Base-by-base conservation (phyloP, 805 yeast genomes). In the Starmerella tilneyi region DNA sequence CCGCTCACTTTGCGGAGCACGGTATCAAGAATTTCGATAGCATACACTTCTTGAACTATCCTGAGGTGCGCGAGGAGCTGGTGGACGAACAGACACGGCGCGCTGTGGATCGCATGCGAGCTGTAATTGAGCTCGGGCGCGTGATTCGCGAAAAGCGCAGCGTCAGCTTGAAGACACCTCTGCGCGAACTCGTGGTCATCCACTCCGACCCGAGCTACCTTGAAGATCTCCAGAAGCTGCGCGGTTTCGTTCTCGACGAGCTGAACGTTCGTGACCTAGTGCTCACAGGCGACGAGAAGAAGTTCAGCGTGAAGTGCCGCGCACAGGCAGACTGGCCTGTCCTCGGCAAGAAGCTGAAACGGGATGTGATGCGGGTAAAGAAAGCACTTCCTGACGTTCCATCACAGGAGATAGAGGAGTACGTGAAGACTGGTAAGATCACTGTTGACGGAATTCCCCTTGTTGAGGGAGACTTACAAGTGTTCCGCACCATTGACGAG, bases 271-370 rank as follows among this genome's bases (percentile, higher is more conserved):
- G 95, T 65, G 92, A 84, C 56, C 63, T 92, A 44, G 70, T 84
- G 57, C 80, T 92, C 58, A 86, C 96, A 17, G 73, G 83, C 20
- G 96, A 92, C 61, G 99, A 92, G 70, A 79, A 73, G 56, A 79
- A 81, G 61, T 89, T 88, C 62, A 92, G 88, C 58, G 97, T 92
- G 50, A 83, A 81, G 63, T 89, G 88, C 72, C 77, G 75, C 53
- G 96, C 89, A 34, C 94, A 84, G 64, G 98, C 98, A 40, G 99
- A 92, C 70, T 92, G 99, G 98, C 95, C 97, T 47, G 84, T 86
- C 17, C 74, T 92, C 56, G 99, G 99, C 69, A 92, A 89, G 74
- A 92, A 92, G 68, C 76, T 92, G 66, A 89, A 86, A 78, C 79
- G 80, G 63, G 97, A 88, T 58, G 94, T 84, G 50, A 85, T 83